Evolutionary conservation across 2,329 filamentous ascomycete species (phyloP).

Genomic region (Botrytis paeoniae): DNA sequence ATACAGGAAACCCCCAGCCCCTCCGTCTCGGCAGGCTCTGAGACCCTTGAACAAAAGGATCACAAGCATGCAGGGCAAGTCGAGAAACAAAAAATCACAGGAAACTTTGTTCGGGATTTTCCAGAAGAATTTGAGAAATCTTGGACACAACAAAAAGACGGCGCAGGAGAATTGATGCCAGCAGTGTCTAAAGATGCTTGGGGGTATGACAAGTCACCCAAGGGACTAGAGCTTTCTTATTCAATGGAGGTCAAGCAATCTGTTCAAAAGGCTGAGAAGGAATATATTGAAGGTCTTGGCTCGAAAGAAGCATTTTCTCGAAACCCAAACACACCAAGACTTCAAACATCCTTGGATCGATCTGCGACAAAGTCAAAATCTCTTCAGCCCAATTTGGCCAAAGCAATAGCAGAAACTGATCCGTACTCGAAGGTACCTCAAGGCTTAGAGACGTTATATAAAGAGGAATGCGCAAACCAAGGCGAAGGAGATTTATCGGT

Average conservation of each 20-base stretch:
- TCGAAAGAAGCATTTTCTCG: conserved; percentile 27
- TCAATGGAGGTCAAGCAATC: conserved; percentile 23
- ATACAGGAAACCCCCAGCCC: not conserved
- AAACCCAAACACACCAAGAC: conserved; percentile 26
- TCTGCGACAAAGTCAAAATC: not conserved
- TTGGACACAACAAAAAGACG: conserved; percentile 40
- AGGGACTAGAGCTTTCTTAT: conserved; percentile 17
- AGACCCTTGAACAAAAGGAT: not conserved
- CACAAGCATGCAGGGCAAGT: not conserved
- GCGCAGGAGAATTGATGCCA: conserved; percentile 24
- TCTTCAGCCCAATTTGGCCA: not conserved
- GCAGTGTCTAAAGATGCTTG: conserved; percentile 16
- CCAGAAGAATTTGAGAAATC: conserved; percentile 49
- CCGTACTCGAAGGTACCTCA: conserved; percentile 18
- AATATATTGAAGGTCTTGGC: conserved; percentile 30
- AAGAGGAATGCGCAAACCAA: conserved; percentile 20
- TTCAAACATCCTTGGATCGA: conserved; percentile 37
- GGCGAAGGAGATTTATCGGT: conserved; percentile 24
- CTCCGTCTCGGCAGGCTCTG: not conserved
- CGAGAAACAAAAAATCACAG: conserved; percentile 40
- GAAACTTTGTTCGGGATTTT: conserved; percentile 51
- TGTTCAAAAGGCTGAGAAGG: conserved; percentile 31
- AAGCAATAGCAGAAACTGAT: not conserved
- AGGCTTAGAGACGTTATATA: conserved; percentile 16
- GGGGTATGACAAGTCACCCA: conserved; percentile 18